Evolutionary conservation across 2,329 filamentous ascomycete species (phyloP).

Genomic region (Teratosphaeria destructans): DNA sequence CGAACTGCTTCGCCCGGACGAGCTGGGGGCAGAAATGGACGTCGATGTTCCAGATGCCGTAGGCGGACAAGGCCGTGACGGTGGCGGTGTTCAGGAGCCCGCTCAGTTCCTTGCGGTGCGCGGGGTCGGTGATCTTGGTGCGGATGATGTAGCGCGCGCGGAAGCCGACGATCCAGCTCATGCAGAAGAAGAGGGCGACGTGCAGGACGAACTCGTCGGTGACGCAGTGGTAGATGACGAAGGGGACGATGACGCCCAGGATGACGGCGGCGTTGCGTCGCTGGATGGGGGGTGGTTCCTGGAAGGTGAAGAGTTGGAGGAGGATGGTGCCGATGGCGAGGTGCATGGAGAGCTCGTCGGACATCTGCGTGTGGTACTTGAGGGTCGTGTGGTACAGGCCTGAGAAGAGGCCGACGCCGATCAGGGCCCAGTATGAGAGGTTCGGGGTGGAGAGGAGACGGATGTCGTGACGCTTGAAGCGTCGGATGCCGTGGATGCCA

Average conservation of each 20-base stretch:
- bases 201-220: slow-evolving; percentile 20
- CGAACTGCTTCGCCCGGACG: slow-evolving; percentile 51
- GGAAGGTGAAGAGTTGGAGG: slow-evolving; percentile 16
- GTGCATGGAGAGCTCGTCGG: slow-evolving; percentile 20
- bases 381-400: slow-evolving; percentile 15
- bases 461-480: slow-evolving; percentile 13
- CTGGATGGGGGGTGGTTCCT: slow-evolving; percentile 11
- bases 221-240: slow-evolving; percentile 21
- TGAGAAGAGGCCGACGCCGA: slow-evolving; percentile 17
- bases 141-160: slow-evolving; percentile 11
- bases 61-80: slow-evolving; percentile 39
- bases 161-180: slow-evolving; percentile 12
- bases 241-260: slow-evolving; percentile 13
- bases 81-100: slow-evolving; percentile 9
- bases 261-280: slow-evolving; percentile 15
- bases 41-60: slow-evolving; percentile 67
- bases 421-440: slow-evolving; percentile 17
- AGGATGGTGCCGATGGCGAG: slow-evolving; percentile 17
- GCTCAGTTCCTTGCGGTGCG: slow-evolving; percentile 33
- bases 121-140: slow-evolving; percentile 9
- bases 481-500: slow-evolving; percentile 16
- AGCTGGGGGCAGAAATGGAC: slow-evolving; percentile 63
- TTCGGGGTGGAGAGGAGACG: slow-evolving; percentile 12
- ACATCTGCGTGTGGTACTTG: slow-evolving; percentile 21
- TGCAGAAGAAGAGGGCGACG: slow-evolving; percentile 16